Percentiles rank a stretch among this genome's conserved stretches.
phyloP scores from a whole-genome alignment of 208 protist species.

The Trypanosoma grayi region DNA sequence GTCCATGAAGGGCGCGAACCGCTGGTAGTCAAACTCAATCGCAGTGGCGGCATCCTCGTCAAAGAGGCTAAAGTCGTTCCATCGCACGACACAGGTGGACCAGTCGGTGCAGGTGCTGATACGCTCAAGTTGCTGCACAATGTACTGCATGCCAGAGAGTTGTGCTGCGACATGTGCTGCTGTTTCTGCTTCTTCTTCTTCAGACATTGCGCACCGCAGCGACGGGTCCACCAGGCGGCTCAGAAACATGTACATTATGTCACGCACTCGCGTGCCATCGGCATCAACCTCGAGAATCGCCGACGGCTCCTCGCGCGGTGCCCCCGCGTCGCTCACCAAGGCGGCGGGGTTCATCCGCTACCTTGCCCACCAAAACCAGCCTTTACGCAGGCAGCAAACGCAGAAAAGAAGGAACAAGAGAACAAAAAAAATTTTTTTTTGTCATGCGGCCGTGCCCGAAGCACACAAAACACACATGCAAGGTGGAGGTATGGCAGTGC shows the following conservation, averaged over 20 bases:
- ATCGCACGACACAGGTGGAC: conserved; percentile 83
- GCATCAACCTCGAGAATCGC: conserved; percentile 61
- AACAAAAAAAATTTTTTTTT: too few species aligned
- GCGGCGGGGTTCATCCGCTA: conserved; percentile 42
- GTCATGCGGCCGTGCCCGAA: too few species aligned
- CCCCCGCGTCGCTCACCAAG: conserved; percentile 55
- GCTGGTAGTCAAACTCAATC: conserved; percentile 80
- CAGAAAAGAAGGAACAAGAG: too few species aligned
- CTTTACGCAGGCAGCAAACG: too few species aligned
- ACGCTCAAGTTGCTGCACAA: conserved; percentile 71
- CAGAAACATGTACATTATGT: conserved; percentile 77
- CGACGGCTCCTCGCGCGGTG: conserved; percentile 45
- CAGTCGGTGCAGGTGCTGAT: conserved; percentile 76
- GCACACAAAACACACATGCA: too few species aligned
- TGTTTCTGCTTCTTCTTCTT: too few species aligned
- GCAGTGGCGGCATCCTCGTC: conserved; percentile 70
- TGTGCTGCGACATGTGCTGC: conserved; percentile 13
- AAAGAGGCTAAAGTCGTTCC: conserved; percentile 65
- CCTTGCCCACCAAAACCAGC: too few species aligned
- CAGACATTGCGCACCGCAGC: conserved; percentile 17
- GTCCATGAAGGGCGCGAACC: conserved; percentile 73
- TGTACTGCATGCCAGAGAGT: conserved; percentile 39
- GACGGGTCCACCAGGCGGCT: conserved; percentile 71
- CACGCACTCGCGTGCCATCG: conserved; percentile 70
- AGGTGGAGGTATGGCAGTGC: too few species aligned